Percentiles rank a stretch among this genome's conserved stretches.
Evolutionary conservation across 2,329 filamentous ascomycete genomes (phyloP).

Genomic region (Ceratocystis cubensis): DNA sequence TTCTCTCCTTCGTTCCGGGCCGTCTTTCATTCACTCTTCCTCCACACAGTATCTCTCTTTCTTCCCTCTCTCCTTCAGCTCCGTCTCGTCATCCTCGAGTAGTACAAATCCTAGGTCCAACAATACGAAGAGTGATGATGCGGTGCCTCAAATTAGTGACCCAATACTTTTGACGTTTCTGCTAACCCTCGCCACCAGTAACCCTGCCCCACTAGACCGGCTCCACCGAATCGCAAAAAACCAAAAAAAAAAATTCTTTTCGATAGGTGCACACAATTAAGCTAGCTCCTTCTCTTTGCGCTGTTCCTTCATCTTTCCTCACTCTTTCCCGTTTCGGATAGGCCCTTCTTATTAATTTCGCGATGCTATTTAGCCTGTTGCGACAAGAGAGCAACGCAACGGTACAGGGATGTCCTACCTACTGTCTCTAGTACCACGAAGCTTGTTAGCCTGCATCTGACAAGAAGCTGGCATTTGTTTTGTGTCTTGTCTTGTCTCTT

Average conservation of each 20-base stretch:
- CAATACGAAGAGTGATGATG: background rate
- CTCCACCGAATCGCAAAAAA: background rate
- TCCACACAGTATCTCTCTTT: background rate
- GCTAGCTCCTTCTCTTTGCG: background rate
- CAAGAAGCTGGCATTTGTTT: background rate
- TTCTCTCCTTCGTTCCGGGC: background rate
- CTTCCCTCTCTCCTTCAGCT: background rate
- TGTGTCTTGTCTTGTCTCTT: background rate
- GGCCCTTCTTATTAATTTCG: background rate
- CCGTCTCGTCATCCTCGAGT: background rate
- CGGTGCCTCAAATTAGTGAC: background rate
- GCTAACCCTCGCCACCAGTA: background rate
- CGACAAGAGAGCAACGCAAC: background rate
- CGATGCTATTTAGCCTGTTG: background rate
- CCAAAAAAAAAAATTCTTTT: background rate
- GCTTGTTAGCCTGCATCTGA: background rate
- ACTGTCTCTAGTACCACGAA: background rate
- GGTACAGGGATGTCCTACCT: background rate
- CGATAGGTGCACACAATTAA: background rate
- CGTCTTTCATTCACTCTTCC: background rate
- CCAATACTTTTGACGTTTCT: background rate
- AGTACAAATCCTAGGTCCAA: background rate
- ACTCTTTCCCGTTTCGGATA: background rate
- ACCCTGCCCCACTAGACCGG: background rate
- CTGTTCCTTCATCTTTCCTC: constrained; percentile 1